phyloP scores from a whole-genome alignment of 768 basidiomycete genomes.

The Agrocybe chaxingu region DNA sequence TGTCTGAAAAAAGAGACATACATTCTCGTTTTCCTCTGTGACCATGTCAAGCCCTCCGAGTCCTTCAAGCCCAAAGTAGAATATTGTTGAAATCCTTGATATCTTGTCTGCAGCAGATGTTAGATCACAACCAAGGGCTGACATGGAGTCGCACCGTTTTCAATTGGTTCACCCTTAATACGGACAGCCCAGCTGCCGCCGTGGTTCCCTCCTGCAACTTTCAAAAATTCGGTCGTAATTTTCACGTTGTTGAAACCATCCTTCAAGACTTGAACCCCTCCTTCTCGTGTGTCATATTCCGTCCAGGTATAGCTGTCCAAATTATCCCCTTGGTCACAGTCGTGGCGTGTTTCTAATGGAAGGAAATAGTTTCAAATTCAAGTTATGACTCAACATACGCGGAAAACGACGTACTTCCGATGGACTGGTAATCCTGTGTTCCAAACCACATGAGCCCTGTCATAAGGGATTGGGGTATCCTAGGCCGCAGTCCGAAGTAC shows the following conservation, averaged over 20 bases:
- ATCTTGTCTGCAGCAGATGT: slow-evolving; percentile 33
- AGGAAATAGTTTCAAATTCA: slow-evolving; percentile 3
- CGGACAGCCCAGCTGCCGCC: slow-evolving; percentile 90
- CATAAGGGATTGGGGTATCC: slow-evolving; percentile 85
- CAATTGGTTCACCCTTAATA: slow-evolving; percentile 77
- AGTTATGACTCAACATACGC: background rate
- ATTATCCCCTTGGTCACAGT: slow-evolving; percentile 85
- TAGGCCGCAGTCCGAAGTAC: slow-evolving; percentile 91
- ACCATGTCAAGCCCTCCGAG: slow-evolving; percentile 80
- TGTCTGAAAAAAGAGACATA: slow-evolving; percentile 29
- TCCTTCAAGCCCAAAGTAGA: slow-evolving; percentile 87
- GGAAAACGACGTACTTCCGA: slow-evolving; percentile 45
- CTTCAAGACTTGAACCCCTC: slow-evolving; percentile 80
- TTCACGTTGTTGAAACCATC: slow-evolving; percentile 83
- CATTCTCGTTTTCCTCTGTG: slow-evolving; percentile 71
- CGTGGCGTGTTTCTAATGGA: slow-evolving; percentile 68
- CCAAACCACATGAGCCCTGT: slow-evolving; percentile 96
- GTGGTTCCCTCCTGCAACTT: slow-evolving; percentile 76
- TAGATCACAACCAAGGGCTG: background rate
- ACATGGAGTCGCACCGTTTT: slow-evolving; percentile 42
- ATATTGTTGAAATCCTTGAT: slow-evolving; percentile 74
- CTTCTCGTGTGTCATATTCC: slow-evolving; percentile 80
- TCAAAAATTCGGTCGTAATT: slow-evolving; percentile 82
- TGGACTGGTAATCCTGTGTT: slow-evolving; percentile 76
- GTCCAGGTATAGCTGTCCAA: slow-evolving; percentile 85